Conservation (phyloP, 306 rosid species). For the Cotoneaster glaucophyllus region DNA sequence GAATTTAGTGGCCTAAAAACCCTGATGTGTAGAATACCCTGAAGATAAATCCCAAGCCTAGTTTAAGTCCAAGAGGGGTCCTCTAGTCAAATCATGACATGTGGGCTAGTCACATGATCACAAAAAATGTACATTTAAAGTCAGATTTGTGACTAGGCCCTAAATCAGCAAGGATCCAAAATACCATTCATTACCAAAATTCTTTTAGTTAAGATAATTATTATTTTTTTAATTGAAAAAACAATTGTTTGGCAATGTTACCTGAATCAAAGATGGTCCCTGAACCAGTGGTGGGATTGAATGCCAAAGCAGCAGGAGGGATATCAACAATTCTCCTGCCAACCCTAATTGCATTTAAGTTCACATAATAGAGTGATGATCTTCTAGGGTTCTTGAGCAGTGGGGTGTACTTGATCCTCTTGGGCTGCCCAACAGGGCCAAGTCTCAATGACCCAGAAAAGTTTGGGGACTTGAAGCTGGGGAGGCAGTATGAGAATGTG, state of each 20-base stretch:
- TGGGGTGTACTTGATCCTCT: slow-evolving; percentile 71
- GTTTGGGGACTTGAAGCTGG: slow-evolving; percentile 65
- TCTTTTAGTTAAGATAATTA: background rate
- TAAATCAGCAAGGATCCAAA: background rate
- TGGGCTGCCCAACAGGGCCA: slow-evolving; percentile 83
- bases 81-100: background rate
- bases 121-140: background rate
- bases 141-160: background rate
- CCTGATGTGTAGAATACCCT: background rate
- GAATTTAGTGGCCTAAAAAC: too few relatives aligned
- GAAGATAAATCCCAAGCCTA: background rate
- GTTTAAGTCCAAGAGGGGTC: background rate
- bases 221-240: background rate
- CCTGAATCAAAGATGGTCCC: slow-evolving; percentile 92
- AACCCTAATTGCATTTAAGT: slow-evolving; percentile 56
- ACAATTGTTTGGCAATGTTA: slow-evolving; percentile 16
- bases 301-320: slow-evolving; percentile 69
- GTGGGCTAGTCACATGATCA: slow-evolving; percentile 5
- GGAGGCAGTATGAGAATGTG: slow-evolving; percentile 93
- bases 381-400: slow-evolving; percentile 77
- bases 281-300: slow-evolving; percentile 72
- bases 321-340: slow-evolving; percentile 68
- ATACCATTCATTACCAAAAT: background rate
- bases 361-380: slow-evolving; percentile 78
- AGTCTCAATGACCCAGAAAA: slow-evolving; percentile 81